Evolutionary conservation across 73 alveolate genomes (phyloP).

Genomic region (Stentor roeselii): DNA sequence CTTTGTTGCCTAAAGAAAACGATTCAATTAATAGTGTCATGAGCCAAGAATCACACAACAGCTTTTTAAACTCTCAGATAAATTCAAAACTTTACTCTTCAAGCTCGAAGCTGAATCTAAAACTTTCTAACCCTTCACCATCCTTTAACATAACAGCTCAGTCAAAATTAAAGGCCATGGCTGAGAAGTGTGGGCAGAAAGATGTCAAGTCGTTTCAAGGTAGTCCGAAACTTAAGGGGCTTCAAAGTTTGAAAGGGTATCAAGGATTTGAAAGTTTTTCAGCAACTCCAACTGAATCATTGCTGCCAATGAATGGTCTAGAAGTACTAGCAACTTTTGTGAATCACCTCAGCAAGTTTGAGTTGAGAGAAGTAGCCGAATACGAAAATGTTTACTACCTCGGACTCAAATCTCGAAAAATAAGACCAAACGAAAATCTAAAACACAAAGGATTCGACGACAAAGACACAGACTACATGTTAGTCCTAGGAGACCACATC

Average conservation of each 20-base stretch:
- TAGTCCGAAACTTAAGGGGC: too few species aligned
- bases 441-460: slow-evolving; percentile 29
- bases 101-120: not conserved
- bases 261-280: too few species aligned
- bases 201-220: not conserved
- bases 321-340: not conserved
- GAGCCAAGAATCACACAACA: not conserved
- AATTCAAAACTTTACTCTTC: not conserved
- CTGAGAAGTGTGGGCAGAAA: not conserved
- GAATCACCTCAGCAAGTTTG: not conserved
- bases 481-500: slow-evolving; percentile 62
- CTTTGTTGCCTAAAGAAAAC: not conserved
- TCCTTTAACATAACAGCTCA: not conserved
- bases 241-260: too few species aligned
- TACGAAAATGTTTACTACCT: not conserved
- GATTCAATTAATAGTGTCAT: not conserved
- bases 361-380: slow-evolving; percentile 4
- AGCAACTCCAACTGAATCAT: not conserved
- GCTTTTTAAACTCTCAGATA: not conserved
- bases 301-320: slow-evolving; percentile 5
- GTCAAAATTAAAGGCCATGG: not conserved
- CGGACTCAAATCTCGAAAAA: not conserved
- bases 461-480: slow-evolving; percentile 63
- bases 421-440: not conserved
- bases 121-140: not conserved